phyloP scores from a whole-genome alignment of 768 basidiomycete genomes.

The Mycena maculata region DNA sequence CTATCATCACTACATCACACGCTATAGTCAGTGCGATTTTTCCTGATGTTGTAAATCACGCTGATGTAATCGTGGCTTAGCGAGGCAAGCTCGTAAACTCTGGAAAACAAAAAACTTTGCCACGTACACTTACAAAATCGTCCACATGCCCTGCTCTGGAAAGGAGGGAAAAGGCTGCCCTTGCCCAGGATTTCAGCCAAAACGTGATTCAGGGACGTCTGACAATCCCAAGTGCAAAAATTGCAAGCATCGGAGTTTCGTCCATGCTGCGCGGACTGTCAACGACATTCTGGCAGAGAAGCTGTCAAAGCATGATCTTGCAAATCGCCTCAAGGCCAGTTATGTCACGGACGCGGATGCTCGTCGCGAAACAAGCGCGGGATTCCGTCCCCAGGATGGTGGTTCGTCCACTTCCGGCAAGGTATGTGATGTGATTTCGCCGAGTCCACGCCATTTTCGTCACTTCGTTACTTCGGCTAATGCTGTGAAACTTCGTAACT shows the following conservation, averaged over 20 bases:
- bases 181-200: neutral
- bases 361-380: neutral
- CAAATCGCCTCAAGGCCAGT: neutral
- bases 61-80: neutral
- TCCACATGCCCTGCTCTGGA: neutral
- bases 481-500: too few species aligned
- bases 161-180: neutral
- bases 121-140: neutral
- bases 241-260: too few species aligned
- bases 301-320: neutral
- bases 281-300: neutral
- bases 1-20: too few species aligned
- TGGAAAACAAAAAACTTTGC: neutral
- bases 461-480: too few species aligned
- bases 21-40: too few species aligned
- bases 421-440: too few species aligned
- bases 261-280: neutral
- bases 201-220: neutral
- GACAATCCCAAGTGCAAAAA: conserved; percentile 1
- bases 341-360: neutral
- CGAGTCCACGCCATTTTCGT: too few species aligned
- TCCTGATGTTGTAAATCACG: too few species aligned
- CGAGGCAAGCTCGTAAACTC: too few species aligned
- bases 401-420: neutral
- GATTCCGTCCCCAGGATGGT: neutral